phyloP scores from a whole-genome alignment of 1,284 basidiomycete species.

The Agaricales sp. region DNA sequence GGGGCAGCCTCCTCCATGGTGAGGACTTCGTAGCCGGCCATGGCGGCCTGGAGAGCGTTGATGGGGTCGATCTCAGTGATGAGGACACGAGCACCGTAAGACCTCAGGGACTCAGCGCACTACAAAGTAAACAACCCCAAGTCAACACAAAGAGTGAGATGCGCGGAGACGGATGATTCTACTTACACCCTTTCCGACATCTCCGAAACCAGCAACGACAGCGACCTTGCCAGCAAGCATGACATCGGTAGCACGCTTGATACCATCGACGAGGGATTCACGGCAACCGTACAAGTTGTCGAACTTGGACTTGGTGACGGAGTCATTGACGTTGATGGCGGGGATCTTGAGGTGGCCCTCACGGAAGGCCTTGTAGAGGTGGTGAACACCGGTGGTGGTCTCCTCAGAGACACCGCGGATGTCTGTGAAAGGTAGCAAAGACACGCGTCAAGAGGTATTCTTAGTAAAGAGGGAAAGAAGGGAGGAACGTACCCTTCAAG shows the following conservation, averaged over 20 bases:
- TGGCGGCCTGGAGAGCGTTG: slow-evolving; percentile 98
- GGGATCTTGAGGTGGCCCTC: slow-evolving; percentile 95
- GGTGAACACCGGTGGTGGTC: slow-evolving; percentile 99
- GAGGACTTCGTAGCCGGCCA: slow-evolving; percentile 98
- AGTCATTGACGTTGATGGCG: slow-evolving; percentile 99
- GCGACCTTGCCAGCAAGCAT: slow-evolving; percentile 99
- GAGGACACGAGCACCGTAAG: slow-evolving; percentile 94
- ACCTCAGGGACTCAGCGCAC: slow-evolving; percentile 96
- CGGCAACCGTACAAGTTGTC: slow-evolving; percentile 96
- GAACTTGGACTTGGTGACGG: slow-evolving; percentile 99
- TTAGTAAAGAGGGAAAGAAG: background rate
- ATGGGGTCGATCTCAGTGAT: slow-evolving; percentile 99
- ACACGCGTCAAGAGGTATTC: slow-evolving; percentile 6
- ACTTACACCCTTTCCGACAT: slow-evolving; percentile 96
- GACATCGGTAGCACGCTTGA: slow-evolving; percentile 99
- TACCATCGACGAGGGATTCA: slow-evolving; percentile 99
- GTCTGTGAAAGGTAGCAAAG: slow-evolving; percentile 28
- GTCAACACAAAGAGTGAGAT: slow-evolving; percentile 8
- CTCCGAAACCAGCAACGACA: slow-evolving; percentile 97
- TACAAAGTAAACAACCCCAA: too few species aligned
- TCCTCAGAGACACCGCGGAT: slow-evolving; percentile 96
- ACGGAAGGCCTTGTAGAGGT: slow-evolving; percentile 96
- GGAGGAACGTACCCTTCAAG: slow-evolving; percentile 49
- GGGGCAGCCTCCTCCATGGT: slow-evolving; percentile 97
- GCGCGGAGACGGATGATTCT: background rate